phyloP scores from a whole-genome alignment of 2,329 filamentous ascomycete species.

The Colletotrichum tropicale region DNA sequence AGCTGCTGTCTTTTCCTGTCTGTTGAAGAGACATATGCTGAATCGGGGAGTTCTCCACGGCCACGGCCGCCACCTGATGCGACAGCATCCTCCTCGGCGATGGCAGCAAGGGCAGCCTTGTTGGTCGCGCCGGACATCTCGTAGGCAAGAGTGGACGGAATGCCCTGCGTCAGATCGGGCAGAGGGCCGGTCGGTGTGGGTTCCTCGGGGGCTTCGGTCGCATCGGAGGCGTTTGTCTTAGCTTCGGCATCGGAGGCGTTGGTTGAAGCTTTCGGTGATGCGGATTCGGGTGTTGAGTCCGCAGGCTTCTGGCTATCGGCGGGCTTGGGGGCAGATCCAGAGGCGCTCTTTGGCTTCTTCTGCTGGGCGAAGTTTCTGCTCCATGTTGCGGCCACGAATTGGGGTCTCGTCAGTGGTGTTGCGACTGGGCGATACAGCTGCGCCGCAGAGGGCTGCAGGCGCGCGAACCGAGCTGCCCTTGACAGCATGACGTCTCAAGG shows the following conservation, averaged over 20 bases:
- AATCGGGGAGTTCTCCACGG: constrained; percentile 72
- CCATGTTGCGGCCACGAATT: constrained; percentile 13
- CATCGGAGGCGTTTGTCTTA: constrained; percentile 8
- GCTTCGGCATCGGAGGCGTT: background rate
- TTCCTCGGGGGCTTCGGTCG: constrained; percentile 12
- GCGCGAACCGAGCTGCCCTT: constrained; percentile 23
- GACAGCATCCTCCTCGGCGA: constrained; percentile 37
- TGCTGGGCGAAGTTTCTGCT: constrained; percentile 19
- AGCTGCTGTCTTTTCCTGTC: constrained; percentile 81
- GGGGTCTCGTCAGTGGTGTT: constrained; percentile 17
- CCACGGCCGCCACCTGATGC: constrained; percentile 53
- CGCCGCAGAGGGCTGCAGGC: constrained; percentile 20
- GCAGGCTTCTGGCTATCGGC: constrained; percentile 3
- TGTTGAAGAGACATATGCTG: constrained; percentile 87
- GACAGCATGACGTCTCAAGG: constrained; percentile 24
- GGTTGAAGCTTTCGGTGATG: background rate
- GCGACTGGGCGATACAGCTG: constrained; percentile 19
- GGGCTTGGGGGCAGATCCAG: background rate
- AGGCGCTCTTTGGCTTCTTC: background rate
- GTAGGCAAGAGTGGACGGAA: constrained; percentile 86
- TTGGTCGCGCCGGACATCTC: constrained; percentile 59
- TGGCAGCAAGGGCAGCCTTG: constrained; percentile 23
- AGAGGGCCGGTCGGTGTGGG: constrained; percentile 60
- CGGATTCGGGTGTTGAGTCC: background rate
- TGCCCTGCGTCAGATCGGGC: constrained; percentile 91